Evolutionary conservation across 352 stramenopile genomes (phyloP).

Genomic region (Peronospora tabacina): DNA sequence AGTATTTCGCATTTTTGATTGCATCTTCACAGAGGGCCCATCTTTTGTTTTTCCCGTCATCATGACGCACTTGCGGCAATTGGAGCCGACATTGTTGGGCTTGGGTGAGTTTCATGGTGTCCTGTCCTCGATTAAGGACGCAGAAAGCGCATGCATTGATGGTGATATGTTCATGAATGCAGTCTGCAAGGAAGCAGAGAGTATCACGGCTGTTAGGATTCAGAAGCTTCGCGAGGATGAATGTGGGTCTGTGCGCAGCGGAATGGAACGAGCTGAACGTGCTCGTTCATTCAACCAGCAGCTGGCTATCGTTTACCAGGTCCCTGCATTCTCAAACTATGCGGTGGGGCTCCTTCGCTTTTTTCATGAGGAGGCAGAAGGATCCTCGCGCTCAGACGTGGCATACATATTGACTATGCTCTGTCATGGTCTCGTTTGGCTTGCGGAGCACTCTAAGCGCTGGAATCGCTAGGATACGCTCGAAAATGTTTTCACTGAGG

Average conservation of each 20-base stretch:
- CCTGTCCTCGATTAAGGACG: slow-evolving; percentile 64
- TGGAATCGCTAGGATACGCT: slow-evolving; percentile 26
- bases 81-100: slow-evolving; percentile 43
- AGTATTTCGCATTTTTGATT: slow-evolving; percentile 84
- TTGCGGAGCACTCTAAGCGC: slow-evolving; percentile 66
- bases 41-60: slow-evolving; percentile 81
- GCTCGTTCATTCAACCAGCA: slow-evolving; percentile 57
- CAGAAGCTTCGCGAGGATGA: slow-evolving; percentile 43
- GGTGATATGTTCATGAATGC: slow-evolving; percentile 50
- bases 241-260: slow-evolving; percentile 47
- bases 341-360: slow-evolving; percentile 58
- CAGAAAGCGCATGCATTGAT: slow-evolving; percentile 56
- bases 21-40: slow-evolving; percentile 74
- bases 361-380: slow-evolving; percentile 69
- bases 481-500: slow-evolving; percentile 5
- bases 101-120: slow-evolving; percentile 64
- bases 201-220: slow-evolving; percentile 33
- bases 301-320: slow-evolving; percentile 64
- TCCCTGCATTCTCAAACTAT: slow-evolving; percentile 67
- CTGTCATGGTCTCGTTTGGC: slow-evolving; percentile 74
- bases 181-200: slow-evolving; percentile 38
- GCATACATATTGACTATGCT: slow-evolving; percentile 73
- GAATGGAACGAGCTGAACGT: slow-evolving; percentile 62
- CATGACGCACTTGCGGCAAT: slow-evolving; percentile 59
- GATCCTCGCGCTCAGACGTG: slow-evolving; percentile 61